Base-by-base conservation (phyloP, 176 grass and related monocot genomes). In the Eragrostis nindensis region DNA sequence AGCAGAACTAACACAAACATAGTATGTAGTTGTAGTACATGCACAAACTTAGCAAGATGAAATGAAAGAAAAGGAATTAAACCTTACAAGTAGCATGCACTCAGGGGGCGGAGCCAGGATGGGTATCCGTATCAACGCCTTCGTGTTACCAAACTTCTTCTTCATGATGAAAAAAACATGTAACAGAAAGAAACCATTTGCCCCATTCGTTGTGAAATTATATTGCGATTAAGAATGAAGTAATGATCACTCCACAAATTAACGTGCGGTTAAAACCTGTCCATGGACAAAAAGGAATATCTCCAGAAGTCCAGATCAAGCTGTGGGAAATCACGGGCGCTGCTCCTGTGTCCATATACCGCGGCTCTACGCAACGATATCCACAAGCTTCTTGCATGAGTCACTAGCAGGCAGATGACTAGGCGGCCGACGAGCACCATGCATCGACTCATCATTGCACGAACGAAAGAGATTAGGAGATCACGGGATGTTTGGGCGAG, bases 311-410 rank as follows among this genome's bases (percentile, higher is more conserved):
- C n/a, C 55, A 25, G 8, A 59, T 25, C 55, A 9, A 59, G 8
- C 9, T 11, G 55, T 3, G 21, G 2, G 55, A 11, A 59, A 59
- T 59, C 55, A 59, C 55, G 55, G 55, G 55, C 55, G 22, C 55
- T 11, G n/a, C 55, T 25, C n/a, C 55, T 59, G 2, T 25, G 24
- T 61, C 57, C 57, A 61, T 9, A 59, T 25, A 4, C 55, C 1
- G 9, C 55, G n/a, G 55, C 9, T 11, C 55, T 11, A 57, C 32
- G 80, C 50, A 73, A 68, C 43, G 68, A 52, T 7, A 68, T 80
- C 86, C 86, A 84, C 81, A 80, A 52, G 71, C 83, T 54, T 42
- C 29, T n/a, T n/a, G 40, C 24, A 61, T 27, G 57, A 61, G 8
- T 14, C 26, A n/a, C 21, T 36, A 1, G 1, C 32, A 1, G 2